Evolutionary conservation across 1,139 yeast species (phyloP).

Genomic region (Sugiyamaella paludigena): DNA sequence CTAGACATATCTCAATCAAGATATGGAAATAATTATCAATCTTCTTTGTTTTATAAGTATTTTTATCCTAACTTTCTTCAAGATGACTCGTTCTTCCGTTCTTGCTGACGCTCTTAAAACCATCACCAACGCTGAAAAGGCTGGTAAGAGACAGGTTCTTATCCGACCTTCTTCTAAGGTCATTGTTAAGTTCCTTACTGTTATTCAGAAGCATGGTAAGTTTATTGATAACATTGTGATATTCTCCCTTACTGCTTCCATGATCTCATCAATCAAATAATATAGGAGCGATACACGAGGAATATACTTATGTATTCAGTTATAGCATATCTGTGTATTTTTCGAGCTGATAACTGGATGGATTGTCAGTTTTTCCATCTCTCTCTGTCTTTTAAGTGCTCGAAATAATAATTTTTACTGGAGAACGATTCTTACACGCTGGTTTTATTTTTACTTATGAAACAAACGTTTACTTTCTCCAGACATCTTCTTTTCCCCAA

Average conservation of each 20-base stretch:
- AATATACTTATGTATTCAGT: not conserved
- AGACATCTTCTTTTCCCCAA: constrained; percentile 45
- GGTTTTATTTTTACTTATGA: constrained; percentile 38
- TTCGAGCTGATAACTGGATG: constrained; percentile 89
- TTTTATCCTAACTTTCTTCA: not conserved
- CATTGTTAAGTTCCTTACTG: constrained; percentile 92
- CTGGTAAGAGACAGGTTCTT: constrained; percentile 99
- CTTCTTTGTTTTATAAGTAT: not conserved
- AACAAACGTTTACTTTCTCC: constrained; percentile 71
- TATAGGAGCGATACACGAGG: constrained; percentile 6
- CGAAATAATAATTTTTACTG: constrained; percentile 62
- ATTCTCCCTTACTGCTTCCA: not conserved
- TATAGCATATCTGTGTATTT: not conserved
- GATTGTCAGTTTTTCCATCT: constrained; percentile 81
- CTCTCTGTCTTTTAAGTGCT: constrained; percentile 96
- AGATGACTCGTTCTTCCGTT: constrained; percentile 98
- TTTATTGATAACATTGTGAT: constrained; percentile 24
- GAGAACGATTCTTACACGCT: constrained; percentile 73
- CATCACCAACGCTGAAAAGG: constrained; percentile 98
- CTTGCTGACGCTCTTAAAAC: constrained; percentile 98
- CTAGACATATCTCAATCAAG: too few relatives aligned
- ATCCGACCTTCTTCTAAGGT: constrained; percentile 99
- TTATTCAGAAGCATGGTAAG: constrained; percentile 94
- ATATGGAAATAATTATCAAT: too few relatives aligned
- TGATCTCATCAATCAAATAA: constrained; percentile 8